Evolutionary conservation across 1,139 yeast species (phyloP).

Genomic region (Blastobotrys serpentis): DNA sequence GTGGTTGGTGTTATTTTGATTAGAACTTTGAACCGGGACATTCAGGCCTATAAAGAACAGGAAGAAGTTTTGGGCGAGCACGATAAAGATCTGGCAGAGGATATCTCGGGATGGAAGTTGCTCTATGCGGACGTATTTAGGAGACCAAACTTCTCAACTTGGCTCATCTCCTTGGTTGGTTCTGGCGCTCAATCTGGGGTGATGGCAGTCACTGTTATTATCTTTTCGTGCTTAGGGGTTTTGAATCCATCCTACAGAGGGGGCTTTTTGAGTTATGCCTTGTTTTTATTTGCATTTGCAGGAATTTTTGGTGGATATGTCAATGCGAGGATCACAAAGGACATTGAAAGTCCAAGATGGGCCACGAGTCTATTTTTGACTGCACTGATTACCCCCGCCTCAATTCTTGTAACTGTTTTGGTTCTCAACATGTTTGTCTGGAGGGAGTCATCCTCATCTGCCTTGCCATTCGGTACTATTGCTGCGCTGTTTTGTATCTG

Average conservation of each 20-base stretch:
- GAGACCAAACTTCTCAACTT: constrained; percentile 48
- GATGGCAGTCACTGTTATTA: constrained; percentile 60
- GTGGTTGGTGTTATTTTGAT: constrained; percentile 63
- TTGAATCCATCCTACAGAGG: constrained; percentile 63
- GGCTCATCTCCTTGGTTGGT: constrained; percentile 60
- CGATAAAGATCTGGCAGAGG: constrained; percentile 34
- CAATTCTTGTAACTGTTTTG: constrained; percentile 53
- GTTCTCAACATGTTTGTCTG: constrained; percentile 67
- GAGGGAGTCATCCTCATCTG: constrained; percentile 74
- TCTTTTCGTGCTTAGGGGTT: constrained; percentile 57
- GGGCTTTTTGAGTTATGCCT: constrained; percentile 59
- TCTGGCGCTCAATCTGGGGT: constrained; percentile 72
- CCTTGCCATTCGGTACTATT: constrained; percentile 74
- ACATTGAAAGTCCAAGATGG: constrained; percentile 32
- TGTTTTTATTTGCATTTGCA: constrained; percentile 61
- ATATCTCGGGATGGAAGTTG: constrained; percentile 53
- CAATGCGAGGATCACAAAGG: constrained; percentile 61
- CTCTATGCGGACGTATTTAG: constrained; percentile 55
- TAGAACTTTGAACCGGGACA: constrained; percentile 48
- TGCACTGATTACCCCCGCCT: constrained; percentile 52
- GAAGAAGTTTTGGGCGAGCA: constrained; percentile 26
- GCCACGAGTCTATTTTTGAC: constrained; percentile 32
- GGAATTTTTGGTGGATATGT: constrained; percentile 73
- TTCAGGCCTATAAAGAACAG: constrained; percentile 40
- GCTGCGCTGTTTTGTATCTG: constrained; percentile 58